Evolutionary conservation across 2,329 filamentous ascomycete species (phyloP), one percentile per base, ranked within the genome.

Genomic region (Arthrobotrys musiformis): DNA sequence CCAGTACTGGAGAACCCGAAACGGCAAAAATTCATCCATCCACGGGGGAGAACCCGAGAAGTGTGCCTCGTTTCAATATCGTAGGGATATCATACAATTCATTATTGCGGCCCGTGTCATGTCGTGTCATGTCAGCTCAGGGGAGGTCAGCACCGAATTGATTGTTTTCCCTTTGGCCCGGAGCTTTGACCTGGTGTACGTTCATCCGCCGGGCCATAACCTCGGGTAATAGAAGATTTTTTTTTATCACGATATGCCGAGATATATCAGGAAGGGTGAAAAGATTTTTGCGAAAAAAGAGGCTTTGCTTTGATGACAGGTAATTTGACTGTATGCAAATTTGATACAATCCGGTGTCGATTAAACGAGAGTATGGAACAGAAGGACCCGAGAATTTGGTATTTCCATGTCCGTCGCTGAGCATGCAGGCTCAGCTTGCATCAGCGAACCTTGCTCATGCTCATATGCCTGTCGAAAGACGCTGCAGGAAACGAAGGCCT

Each of bases 21-120:
- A 66, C 64, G 72, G 72, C 66, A 42, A 46, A 66, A 76, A 70
- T 66, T 76, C 46, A 60, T 76, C 72, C 72, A 64, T 56, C 70
- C 72, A 28, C 33, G 64, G 46, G 63, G 54, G 35, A n/a, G n/a
- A 52, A 35, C 30, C 37, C 9, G 17, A 48, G 13, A 19, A 22
- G 50, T 66, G 60, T 60, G 46, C 60, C 60, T 67, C 52, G 70
- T 76, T 69, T 76, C 72, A 60, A 40, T 22, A 24, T 48, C n/a
- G n/a, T n/a, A n/a, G n/a, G 44, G 40, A 37, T 44, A 52, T 73
- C 48, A 60, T 44, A n/a, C 61, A 26, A 11, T 56, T 44, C n/a
- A 40, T 64, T 24, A 58, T 33, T 58, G 68, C 68, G 58, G 48
- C 48, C 63, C 54, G 44, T 54, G 35, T 54, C 42, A 40, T 19